Conservation (phyloP, 2,329 filamentous ascomycete genomes). For the Ambrosiella beaveri region DNA sequence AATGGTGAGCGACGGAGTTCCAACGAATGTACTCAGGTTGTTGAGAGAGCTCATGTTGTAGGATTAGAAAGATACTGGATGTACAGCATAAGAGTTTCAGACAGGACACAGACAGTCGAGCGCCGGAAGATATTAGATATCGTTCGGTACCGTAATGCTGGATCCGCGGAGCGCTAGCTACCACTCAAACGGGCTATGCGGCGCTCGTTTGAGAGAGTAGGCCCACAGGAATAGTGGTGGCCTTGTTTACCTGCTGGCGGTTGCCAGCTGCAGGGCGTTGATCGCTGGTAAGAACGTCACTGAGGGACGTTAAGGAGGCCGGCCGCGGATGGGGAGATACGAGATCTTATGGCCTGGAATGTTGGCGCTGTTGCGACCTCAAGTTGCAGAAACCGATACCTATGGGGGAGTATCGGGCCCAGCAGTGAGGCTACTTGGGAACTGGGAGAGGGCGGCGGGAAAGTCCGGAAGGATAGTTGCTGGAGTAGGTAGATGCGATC, state of each 20-base stretch:
- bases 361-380: constrained; percentile 51
- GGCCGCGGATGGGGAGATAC: constrained; percentile 64
- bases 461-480: constrained; percentile 12
- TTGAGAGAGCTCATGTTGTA: constrained; percentile 12
- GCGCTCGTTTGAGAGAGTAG: constrained; percentile 93
- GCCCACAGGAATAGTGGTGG: constrained; percentile 58
- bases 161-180: constrained; percentile 89
- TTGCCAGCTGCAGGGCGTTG: constrained; percentile 53
- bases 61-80: constrained; percentile 15
- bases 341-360: constrained; percentile 77
- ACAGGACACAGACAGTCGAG: constrained; percentile 10
- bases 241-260: constrained; percentile 55
- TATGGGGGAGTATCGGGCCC: constrained; percentile 64
- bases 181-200: constrained; percentile 92
- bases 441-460: constrained; percentile 16
- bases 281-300: constrained; percentile 39
- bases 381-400: constrained; percentile 69
- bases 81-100: not conserved
- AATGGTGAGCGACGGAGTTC: constrained; percentile 82
- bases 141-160: constrained; percentile 18
- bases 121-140: constrained; percentile 8
- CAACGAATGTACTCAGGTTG: constrained; percentile 42
- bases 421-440: constrained; percentile 31
- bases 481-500: not conserved
- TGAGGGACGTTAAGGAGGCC: constrained; percentile 75